A percentile compares a stretch with the other conserved stretches of the same genome.
phyloP scores from a whole-genome alignment of 495 filamentous ascomycete genomes.

The Friedmanniomyces simplex region DNA sequence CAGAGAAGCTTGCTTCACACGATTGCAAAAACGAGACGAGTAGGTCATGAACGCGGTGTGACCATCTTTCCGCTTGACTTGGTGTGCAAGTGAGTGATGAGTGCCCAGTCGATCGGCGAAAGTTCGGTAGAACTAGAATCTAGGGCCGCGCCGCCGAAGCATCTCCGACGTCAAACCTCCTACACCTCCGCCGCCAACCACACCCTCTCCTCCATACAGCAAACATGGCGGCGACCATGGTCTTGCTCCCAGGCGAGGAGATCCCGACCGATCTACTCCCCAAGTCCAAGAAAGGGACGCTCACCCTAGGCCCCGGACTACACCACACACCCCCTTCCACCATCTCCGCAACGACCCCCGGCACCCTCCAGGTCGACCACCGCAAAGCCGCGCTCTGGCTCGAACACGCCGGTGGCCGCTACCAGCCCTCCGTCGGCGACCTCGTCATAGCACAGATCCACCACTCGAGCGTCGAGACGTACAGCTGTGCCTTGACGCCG shows the following conservation, averaged over 20 bases:
- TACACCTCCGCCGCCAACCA: no score
- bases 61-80: no score
- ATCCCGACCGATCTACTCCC: constrained; percentile 52
- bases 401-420: constrained; percentile 59
- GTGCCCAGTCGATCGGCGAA: no score
- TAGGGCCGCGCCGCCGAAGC: no score
- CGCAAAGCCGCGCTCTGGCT: constrained; percentile 74
- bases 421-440: constrained; percentile 66
- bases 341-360: constrained; percentile 67
- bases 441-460: constrained; percentile 76
- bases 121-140: no score
- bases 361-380: constrained; percentile 61
- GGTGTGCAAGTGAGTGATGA: no score
- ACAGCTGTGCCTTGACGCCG: constrained; percentile 58
- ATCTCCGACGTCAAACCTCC: not conserved
- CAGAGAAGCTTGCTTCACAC: no score
- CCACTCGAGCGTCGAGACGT: constrained; percentile 62
- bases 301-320: constrained; percentile 80
- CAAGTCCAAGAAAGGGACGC: constrained; percentile 49
- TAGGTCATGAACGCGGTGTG: no score
- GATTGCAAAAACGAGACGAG: no score
- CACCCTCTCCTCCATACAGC: not conserved
- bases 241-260: constrained; percentile 72
- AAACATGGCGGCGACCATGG: constrained; percentile 40
- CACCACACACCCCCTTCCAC: constrained; percentile 59